Base-by-base conservation (phyloP, 768 basidiomycete species). In the Sporobolomyces roseus region DNA sequence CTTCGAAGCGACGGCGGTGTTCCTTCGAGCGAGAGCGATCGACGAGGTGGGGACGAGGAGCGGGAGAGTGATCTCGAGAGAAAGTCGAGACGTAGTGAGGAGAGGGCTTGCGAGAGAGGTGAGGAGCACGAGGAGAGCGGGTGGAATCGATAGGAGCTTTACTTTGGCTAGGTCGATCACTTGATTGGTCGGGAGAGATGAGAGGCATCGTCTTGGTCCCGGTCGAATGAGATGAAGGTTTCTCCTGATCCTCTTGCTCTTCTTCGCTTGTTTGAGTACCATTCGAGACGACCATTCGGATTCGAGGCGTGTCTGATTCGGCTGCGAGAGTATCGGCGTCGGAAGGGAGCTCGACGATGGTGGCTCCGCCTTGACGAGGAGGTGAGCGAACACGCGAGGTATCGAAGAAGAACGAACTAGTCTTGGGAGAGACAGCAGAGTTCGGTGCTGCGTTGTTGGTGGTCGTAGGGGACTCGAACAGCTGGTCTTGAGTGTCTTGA, bases 371-470 rank as follows among this genome's bases (percentile, higher is more conserved):
- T 0, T 35, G 14, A 0, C 68, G 68, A 25, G 68, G 63, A 4
- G 68, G 68, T 3, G 43, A 46, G 21, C 52, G 58, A 19, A n/a
- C n/a, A n/a, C n/a, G n/a, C n/a, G n/a, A n/a, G n/a, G 33, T 36
- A 9, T 25, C 29, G 23, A 21, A 14, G 51, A 68, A 69, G 63
- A 69, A 69, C 8, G 62, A 52, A 14, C 36, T 17, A 9, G 64
- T 65, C 58, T 60, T 59, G 14, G 68, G 68, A 21, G 62, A 64
- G 38, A 60, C 33, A n/a, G 68, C 68, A 23, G 63, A 56, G 30
- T 43, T 51, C 7, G 54, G 61, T 16, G 29, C 52, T 25, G 32
- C 30, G 33, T 61, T 35, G 38, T 41, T 36, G 17, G 61, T 25
- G 6, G 27, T 25, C 1, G 16, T 36, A 13, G 68, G 68, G 14